Evolutionary conservation across 108 stramenopile species (phyloP).

Genomic region (Cyclostephanos invisitatus): DNA sequence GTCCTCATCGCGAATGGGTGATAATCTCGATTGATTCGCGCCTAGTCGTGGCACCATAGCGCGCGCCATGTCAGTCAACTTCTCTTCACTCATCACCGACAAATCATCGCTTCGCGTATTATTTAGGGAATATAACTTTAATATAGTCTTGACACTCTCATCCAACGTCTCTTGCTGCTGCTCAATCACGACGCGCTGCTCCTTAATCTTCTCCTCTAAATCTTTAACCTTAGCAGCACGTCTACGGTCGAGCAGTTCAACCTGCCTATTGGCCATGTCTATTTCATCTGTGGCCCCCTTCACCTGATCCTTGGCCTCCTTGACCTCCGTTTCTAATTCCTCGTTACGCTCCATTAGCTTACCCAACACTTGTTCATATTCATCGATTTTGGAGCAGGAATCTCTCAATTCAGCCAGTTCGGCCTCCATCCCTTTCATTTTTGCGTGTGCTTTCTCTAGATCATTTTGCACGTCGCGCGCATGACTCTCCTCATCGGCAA

Average conservation of each 20-base stretch:
- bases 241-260: conserved; percentile 32
- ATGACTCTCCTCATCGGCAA: conserved; percentile 30
- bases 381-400: conserved; percentile 33
- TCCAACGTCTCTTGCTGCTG: conserved; percentile 50
- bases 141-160: conserved; percentile 51
- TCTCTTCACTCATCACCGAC: conserved; percentile 41
- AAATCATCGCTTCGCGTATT: conserved; percentile 42
- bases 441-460: conserved; percentile 22
- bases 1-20: conserved; percentile 8
- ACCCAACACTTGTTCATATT: conserved; percentile 47
- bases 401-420: conserved; percentile 33
- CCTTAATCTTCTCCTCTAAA: conserved; percentile 38
- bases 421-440: conserved; percentile 23
- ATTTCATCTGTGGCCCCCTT: conserved; percentile 27
- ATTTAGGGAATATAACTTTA: conserved; percentile 45
- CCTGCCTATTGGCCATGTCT: conserved; percentile 41
- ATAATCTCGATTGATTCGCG: background rate
- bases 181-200: conserved; percentile 42
- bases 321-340: conserved; percentile 36
- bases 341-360: conserved; percentile 46
- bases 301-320: conserved; percentile 20
- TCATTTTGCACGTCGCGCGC: conserved; percentile 30
- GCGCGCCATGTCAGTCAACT: conserved; percentile 36
- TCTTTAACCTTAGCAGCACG: conserved; percentile 38
- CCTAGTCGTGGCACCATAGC: conserved; percentile 34